A percentile compares a stretch with the other conserved stretches of the same genome.
Evolutionary conservation across 139 green algal species (phyloP).

Genomic region (Chlamydomonas schloesseri): DNA sequence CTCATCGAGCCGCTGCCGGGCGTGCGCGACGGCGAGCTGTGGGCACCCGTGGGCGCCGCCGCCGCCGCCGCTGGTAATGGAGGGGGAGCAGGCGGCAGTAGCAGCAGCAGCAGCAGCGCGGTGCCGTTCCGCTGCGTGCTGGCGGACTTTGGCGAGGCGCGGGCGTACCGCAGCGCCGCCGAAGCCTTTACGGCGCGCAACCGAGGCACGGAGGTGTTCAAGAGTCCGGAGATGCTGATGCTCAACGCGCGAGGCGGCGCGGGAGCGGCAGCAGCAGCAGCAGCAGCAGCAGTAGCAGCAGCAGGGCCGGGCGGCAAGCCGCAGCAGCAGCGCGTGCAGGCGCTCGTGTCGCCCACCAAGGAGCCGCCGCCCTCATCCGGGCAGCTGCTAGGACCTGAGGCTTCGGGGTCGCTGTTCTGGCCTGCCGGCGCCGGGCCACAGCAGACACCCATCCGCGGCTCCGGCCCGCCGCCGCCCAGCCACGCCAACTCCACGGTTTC

Average conservation of each 20-base stretch:
- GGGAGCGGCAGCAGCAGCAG: neutral
- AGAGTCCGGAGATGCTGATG: constrained; percentile 90
- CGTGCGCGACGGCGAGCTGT: constrained; percentile 73
- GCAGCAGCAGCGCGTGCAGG: too few relatives aligned
- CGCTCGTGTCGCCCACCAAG: too few relatives aligned
- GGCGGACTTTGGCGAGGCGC: constrained; percentile 87
- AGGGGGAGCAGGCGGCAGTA: neutral
- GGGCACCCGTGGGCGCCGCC: constrained; percentile 34
- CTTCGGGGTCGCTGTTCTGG: too few relatives aligned
- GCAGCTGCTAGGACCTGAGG: too few relatives aligned
- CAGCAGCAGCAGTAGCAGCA: constrained; percentile 18
- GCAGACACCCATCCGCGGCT: too few relatives aligned
- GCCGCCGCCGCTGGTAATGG: neutral
- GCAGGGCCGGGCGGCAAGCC: neutral
- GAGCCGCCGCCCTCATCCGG: too few relatives aligned
- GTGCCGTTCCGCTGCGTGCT: constrained; percentile 72
- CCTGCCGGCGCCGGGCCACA: too few relatives aligned
- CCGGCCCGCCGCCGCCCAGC: too few relatives aligned
- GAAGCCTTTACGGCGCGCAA: constrained; percentile 66
- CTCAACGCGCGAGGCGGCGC: constrained; percentile 51
- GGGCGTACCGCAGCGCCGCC: constrained; percentile 58
- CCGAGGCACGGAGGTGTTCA: constrained; percentile 86
- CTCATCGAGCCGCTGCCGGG: constrained; percentile 75
- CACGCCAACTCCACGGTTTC: too few relatives aligned
- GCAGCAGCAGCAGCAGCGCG: neutral